Evolutionary conservation across 495 filamentous ascomycete species (phyloP).

Genomic region (Staphylotrichum tortipilum): DNA sequence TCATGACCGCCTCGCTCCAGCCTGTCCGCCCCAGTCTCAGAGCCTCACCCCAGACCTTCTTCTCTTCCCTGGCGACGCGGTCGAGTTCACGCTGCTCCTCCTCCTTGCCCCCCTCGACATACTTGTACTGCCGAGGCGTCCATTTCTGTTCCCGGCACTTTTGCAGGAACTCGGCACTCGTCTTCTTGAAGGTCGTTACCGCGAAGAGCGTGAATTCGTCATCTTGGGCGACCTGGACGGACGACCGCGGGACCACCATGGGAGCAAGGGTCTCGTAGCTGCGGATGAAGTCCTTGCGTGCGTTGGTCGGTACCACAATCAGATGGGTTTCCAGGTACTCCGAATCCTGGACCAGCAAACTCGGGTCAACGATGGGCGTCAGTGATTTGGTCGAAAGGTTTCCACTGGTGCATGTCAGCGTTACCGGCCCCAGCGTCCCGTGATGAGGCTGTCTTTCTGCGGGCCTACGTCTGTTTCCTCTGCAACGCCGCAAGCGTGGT

Average conservation of each 20-base stretch:
- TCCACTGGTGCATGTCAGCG: slow-evolving; percentile 46
- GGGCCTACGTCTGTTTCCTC: slow-evolving; percentile 61
- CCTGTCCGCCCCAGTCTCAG: slow-evolving; percentile 73
- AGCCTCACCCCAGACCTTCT: slow-evolving; percentile 86
- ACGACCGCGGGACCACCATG: slow-evolving; percentile 82
- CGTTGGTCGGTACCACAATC: slow-evolving; percentile 68
- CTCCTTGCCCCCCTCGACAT: slow-evolving; percentile 79
- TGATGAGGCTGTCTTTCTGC: background rate
- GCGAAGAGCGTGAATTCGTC: slow-evolving; percentile 81
- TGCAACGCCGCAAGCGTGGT: slow-evolving; percentile 68
- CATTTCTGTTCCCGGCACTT: slow-evolving; percentile 86
- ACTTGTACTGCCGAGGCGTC: slow-evolving; percentile 90
- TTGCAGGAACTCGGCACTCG: slow-evolving; percentile 73
- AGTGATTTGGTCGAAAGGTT: slow-evolving; percentile 93
- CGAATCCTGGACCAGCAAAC: slow-evolving; percentile 71
- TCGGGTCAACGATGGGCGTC: slow-evolving; percentile 72
- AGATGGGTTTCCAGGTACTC: slow-evolving; percentile 97
- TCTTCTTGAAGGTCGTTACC: slow-evolving; percentile 89
- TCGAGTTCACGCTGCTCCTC: slow-evolving; percentile 80
- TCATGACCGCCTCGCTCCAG: slow-evolving; percentile 91
- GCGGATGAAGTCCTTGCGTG: slow-evolving; percentile 77
- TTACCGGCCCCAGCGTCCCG: background rate
- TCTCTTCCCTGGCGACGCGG: slow-evolving; percentile 66
- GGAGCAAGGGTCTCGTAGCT: slow-evolving; percentile 78
- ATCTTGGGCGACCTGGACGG: slow-evolving; percentile 66